Base-by-base conservation (phyloP, 116 monocot genomes). In the Zostera marina region DNA sequence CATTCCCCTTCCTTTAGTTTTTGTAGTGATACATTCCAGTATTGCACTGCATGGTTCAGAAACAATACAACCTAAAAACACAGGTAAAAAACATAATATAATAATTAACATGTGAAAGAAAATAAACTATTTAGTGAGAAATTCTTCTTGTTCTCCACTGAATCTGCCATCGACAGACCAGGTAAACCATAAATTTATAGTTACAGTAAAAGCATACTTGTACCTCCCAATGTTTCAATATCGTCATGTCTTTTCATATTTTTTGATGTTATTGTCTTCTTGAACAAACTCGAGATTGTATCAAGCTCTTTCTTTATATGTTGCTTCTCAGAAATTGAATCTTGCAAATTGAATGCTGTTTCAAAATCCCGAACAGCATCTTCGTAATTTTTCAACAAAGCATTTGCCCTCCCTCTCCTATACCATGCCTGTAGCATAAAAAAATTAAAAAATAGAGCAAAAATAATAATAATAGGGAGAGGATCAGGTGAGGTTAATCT, bases 381-480 rank as follows among this genome's bases (percentile, higher is more conserved):
- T 70, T 58, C 70, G 76, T 78, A 81, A 40, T 70, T 70, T 62
- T 56, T 58, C 32, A 86, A 58, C 3, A 76, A 74, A 57, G 78
- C 69, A 80, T 81, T 78, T 61, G 76, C 82, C 68, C 79, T 98
- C 56, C 86, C 98, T 73, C 81, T 85, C 57, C 90, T 77, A 62
- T 81, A 98, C 86, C 98, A 90, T 66, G 83, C 98, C 98, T 98
- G 60, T 46, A 10, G 46, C 17, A 3, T 21, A 58, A 58, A 13
- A 13, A 8, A 21, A 41, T 39, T 38, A 32, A 32, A 3, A 13
- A 55, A 55, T n/a, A 55, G 38, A 26, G 2, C 26, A 12, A 4
- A 13, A 47, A 47, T 16, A 5, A 13, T 55, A 55, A 14, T 26
- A 55, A 38, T 32, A n/a, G 25, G n/a, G n/a, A n/a, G n/a, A n/a